Percentiles rank a stretch among this genome's conserved stretches.
phyloP scores from a whole-genome alignment of 352 stramenopile genomes.

The Phytophthora parvispora region DNA sequence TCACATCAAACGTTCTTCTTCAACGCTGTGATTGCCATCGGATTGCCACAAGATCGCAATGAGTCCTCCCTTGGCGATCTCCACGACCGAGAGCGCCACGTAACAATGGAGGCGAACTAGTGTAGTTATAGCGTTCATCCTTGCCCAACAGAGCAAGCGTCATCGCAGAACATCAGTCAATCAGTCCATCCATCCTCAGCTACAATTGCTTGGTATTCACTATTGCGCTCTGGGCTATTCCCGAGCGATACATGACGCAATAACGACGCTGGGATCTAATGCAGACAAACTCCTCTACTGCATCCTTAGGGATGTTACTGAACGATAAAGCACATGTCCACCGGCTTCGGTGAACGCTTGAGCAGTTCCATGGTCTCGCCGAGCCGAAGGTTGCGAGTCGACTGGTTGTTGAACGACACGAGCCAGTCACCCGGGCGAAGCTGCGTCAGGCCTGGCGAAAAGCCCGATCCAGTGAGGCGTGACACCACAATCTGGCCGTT shows the following conservation, averaged over 20 bases:
- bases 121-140: too few species aligned
- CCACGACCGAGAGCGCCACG: too few species aligned
- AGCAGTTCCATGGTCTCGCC: conserved; percentile 88
- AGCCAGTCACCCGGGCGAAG: conserved; percentile 80
- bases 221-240: conserved; percentile 37
- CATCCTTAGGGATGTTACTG: conserved; percentile 35
- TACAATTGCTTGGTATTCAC: conserved; percentile 31
- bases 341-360: conserved; percentile 77
- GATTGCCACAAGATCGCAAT: too few species aligned
- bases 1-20: too few species aligned
- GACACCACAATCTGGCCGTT: conserved; percentile 84
- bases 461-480: conserved; percentile 75
- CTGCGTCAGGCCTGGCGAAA: conserved; percentile 72
- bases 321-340: conserved; percentile 86
- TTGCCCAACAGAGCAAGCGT: too few species aligned
- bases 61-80: too few species aligned
- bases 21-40: too few species aligned
- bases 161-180: conserved; percentile 1
- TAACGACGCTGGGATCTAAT: not conserved
- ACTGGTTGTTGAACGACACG: conserved; percentile 78
- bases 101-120: too few species aligned
- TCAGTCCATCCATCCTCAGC: conserved; percentile 5
- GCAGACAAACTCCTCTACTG: not conserved
- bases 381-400: conserved; percentile 66
- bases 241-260: conserved; percentile 20